Conservation (phyloP, 2,329 filamentous ascomycete genomes). For the Pseudogymnoascus sp. region DNA sequence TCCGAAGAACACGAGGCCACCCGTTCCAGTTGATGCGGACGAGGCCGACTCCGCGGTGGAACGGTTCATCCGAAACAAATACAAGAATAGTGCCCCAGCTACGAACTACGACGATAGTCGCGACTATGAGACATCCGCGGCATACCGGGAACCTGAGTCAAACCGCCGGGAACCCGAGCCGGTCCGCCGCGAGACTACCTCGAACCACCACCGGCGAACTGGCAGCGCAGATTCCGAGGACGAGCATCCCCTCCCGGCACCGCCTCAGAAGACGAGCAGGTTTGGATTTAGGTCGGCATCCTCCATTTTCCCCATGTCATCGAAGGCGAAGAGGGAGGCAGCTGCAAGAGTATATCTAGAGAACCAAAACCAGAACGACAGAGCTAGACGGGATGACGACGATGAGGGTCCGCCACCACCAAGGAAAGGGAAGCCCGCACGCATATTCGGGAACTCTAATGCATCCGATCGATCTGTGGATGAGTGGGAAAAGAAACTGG, state of each 20-base stretch:
- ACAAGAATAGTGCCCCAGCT: slow-evolving; percentile 51
- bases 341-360: slow-evolving; percentile 24
- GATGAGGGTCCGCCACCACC: slow-evolving; percentile 21
- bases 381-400: slow-evolving; percentile 23
- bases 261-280: slow-evolving; percentile 51
- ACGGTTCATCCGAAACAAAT: slow-evolving; percentile 89
- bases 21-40: slow-evolving; percentile 83
- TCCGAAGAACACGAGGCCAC: slow-evolving; percentile 70
- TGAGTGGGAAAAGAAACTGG: slow-evolving; percentile 68
- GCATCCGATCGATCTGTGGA: slow-evolving; percentile 36
- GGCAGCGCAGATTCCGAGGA: slow-evolving; percentile 43
- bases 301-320: slow-evolving; percentile 45
- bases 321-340: slow-evolving; percentile 34
- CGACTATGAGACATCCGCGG: slow-evolving; percentile 26
- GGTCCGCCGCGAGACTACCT: slow-evolving; percentile 16
- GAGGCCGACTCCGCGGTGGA: slow-evolving; percentile 94
- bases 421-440: slow-evolving; percentile 49
- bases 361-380: slow-evolving; percentile 26
- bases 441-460: slow-evolving; percentile 63
- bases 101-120: slow-evolving; percentile 19
- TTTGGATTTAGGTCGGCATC: slow-evolving; percentile 59
- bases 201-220: slow-evolving; percentile 42
- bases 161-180: slow-evolving; percentile 28
- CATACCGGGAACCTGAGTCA: neutral
- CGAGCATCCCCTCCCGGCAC: slow-evolving; percentile 47